Percentiles rank a stretch among this genome's conserved stretches.
Conservation (phyloP, 192 early-diverging fungal genomes). For the Jimgerdemannia lactiflua region DNA sequence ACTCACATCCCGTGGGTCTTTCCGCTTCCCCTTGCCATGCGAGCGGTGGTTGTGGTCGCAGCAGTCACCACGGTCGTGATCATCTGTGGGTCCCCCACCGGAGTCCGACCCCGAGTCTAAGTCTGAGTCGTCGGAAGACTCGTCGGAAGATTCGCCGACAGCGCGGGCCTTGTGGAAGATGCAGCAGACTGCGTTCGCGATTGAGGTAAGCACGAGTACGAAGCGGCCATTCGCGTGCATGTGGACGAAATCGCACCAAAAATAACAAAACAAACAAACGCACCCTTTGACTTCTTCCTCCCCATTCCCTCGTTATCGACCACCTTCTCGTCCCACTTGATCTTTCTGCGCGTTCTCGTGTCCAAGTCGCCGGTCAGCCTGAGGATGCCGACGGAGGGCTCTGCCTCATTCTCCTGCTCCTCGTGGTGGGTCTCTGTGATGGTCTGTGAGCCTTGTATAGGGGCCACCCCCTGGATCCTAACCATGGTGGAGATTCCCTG, state of each 20-base stretch:
- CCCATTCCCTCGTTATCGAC: slow-evolving; percentile 69
- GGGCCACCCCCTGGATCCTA: slow-evolving; percentile 4
- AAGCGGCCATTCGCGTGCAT: too few species aligned
- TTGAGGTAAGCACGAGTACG: neutral
- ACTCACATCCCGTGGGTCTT: slow-evolving; percentile 25
- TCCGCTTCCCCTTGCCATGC: slow-evolving; percentile 13
- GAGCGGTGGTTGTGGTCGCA: slow-evolving; percentile 4
- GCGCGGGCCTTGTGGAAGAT: slow-evolving; percentile 63
- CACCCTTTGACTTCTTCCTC: slow-evolving; percentile 70
- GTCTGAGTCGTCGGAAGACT: neutral
- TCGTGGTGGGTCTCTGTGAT: slow-evolving; percentile 4
- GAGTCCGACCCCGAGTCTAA: neutral
- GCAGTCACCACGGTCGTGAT: slow-evolving; percentile 15
- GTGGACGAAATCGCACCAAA: neutral
- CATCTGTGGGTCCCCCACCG: neutral
- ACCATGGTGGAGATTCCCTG: too few species aligned
- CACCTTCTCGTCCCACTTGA: slow-evolving; percentile 66
- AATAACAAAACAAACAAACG: slow-evolving; percentile 1
- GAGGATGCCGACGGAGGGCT: slow-evolving; percentile 35
- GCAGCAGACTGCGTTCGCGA: slow-evolving; percentile 56
- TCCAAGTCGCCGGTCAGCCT: slow-evolving; percentile 46
- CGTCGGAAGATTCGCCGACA: slow-evolving; percentile 46
- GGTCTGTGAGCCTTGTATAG: slow-evolving; percentile 31
- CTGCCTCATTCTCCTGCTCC: neutral
- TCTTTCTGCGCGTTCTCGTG: slow-evolving; percentile 27